These are phyloP conservation scores for Vitis vinifera DNA, from an alignment of 164 flowering plant species.

Conservation along the genomic window DNA sequence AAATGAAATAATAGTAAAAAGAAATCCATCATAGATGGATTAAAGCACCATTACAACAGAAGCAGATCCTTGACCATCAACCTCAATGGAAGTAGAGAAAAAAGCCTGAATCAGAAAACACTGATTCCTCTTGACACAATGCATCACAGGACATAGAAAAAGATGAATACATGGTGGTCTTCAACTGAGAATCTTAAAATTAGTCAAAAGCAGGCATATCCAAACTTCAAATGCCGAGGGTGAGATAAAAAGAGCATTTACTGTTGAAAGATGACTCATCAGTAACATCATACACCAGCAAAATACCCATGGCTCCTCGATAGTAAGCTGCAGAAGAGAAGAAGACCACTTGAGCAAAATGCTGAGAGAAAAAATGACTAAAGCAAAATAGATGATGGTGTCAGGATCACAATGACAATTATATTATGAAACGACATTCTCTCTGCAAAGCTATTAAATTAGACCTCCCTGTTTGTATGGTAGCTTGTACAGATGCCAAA, in stretches of 20 bases:
- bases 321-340: slow-evolving; percentile 37
- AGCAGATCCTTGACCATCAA: background rate
- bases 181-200: background rate
- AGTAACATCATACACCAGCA: slow-evolving; percentile 50
- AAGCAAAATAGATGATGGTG: background rate
- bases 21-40: background rate
- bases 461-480: background rate
- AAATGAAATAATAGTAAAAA: background rate
- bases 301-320: slow-evolving; percentile 51
- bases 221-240: background rate
- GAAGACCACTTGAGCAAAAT: background rate
- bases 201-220: background rate
- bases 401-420: background rate
- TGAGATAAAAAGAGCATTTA: slow-evolving; percentile 13
- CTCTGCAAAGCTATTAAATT: background rate
- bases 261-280: slow-evolving; percentile 51
- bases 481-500: background rate
- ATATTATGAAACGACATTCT: background rate
- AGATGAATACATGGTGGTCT: background rate
- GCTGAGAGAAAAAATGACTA: background rate
- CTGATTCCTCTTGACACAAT: background rate
- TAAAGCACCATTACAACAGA: background rate
- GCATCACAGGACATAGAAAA: background rate
- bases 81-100: background rate
- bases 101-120: background rate